These are phyloP conservation scores for Rhazya stricta DNA, from an alignment of 257 asterid genomes.

Conservation along the genomic window DNA sequence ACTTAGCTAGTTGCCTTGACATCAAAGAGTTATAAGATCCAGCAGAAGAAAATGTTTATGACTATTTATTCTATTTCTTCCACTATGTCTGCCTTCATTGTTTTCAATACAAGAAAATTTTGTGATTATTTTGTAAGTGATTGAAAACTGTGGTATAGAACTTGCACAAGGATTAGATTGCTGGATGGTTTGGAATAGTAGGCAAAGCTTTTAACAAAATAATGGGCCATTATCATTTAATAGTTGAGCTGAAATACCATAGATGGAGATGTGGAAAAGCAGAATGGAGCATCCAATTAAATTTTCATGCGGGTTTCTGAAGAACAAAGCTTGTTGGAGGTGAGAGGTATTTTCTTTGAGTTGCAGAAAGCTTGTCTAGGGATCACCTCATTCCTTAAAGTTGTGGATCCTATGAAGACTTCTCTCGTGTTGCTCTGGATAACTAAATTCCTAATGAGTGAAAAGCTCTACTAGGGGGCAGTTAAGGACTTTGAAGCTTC, in stretches of 20 bases:
- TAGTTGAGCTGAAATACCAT: not conserved
- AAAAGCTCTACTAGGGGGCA: not conserved
- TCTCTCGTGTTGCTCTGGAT: not conserved
- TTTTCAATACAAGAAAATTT: not conserved
- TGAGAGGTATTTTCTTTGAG: not conserved
- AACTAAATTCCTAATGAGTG: not conserved
- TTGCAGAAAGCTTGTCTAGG: not conserved
- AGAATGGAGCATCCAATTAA: conserved; percentile 1
- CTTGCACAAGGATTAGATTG: not conserved
- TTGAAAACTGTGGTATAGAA: not conserved
- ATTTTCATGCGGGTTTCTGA: not conserved
- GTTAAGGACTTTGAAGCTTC: not conserved
- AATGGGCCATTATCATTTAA: not conserved
- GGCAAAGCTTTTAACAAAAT: not conserved
- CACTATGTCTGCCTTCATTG: not conserved
- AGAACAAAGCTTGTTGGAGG: not conserved
- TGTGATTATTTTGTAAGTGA: not conserved
- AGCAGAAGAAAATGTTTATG: not conserved
- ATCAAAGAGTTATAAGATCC: not conserved
- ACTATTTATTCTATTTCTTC: not conserved
- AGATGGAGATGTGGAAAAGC: not conserved
- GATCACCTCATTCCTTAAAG: not conserved
- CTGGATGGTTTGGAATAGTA: not conserved
- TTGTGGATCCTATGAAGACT: not conserved
- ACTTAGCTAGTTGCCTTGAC: not conserved